Base-by-base conservation (phyloP, 2,329 filamentous ascomycete genomes). In the Fusarium aywerte region DNA sequence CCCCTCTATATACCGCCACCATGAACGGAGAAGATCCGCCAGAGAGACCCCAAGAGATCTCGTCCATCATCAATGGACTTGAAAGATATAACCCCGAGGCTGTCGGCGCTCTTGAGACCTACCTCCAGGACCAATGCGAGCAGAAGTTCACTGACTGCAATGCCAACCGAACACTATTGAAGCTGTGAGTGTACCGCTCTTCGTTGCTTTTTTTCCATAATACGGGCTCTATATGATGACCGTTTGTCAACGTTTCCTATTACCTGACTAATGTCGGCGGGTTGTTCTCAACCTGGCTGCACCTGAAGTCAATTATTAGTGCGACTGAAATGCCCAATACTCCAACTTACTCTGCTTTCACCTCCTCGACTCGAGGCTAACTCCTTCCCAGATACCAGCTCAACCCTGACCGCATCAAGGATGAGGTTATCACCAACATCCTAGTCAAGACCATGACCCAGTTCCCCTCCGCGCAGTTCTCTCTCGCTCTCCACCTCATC, bases 51-150 rank as follows among this genome's bases (percentile, higher is more conserved):
- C 92, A 96, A 73, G 90, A 96, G 80, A 96, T 99, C 81, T 91
- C 93, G 78, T 86, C 84, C 80, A 97, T 99, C 77, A 93, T 99
- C 78, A 97, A 95, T 82, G 95, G 96, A 74, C 92, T 99, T 69
- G 96, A 99, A 82, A 89, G 96, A 77, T 99, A 99, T 85, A 99
- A 99, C 82, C 96, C 96, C 39, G 96, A 99, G 84, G 97, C 96
- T 50, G 97, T 96, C 48, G 88, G 88, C 66, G 87, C 92, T 71
- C 96, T 99, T 80, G 95, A 99, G 86, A 91, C 92, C 79, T 99
- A 99, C 82, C 90, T 99, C 67, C 87, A 87, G 77, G 90, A 93
- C 81, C 96, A 99, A 83, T 99, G 96, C 85, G 95, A 98, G 82
- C 90, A 92, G 80, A 91, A 93, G 82, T 94, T 91, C 74, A 94